Base-by-base conservation (phyloP, 2,329 filamentous ascomycete genomes). In the Ploettnerulaceae sp. region DNA sequence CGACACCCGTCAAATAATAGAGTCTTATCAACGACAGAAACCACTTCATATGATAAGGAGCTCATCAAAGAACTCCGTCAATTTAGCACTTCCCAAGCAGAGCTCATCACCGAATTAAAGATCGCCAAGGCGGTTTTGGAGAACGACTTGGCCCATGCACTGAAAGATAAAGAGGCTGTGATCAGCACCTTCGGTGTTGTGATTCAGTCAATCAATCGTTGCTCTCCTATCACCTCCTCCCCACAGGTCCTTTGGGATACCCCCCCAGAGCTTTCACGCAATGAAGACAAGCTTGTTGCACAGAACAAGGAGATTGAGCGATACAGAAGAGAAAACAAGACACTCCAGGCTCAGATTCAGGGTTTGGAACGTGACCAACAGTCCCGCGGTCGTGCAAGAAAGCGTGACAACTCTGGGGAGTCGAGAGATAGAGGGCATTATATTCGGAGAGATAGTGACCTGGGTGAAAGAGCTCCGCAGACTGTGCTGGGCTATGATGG, bases 41-140 rank as follows among this genome's bases (percentile, higher is more conserved):
- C 6, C 22, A 11, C 32, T 12, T 9, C 24, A 46, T 20, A 34
- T 3, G 4, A 24, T 3, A 32, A 37, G 15, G 24, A 31, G 14
- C 9, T 8, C 9, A 21, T 38, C 31, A 40, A 21, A 9, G 11
- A 24, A n/a, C 20, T 38, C 3, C 31, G 35, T 11, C 42, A 18
- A 9, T 7, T 33, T n/a, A 28, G 32, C 6, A 12, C 18, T n/a
- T 37, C 42, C 24, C 17, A 38, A 1, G 22, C 39, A 21, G 52
- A 54, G 26, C 6, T 29, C 0, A 38, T 53, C 12, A 48, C 39
- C 9, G 25, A 53, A 12, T 36, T 57, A 7, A 42, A 42, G 36
- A 50, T 60, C 24, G 43, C 43, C 4, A 44, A 53, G 11, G 57
- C 58, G 4, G 49, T 61, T 24, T 48, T 61, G 7, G 55, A 61